Evolutionary conservation across 1,139 yeast genomes (phyloP).

Genomic region (Kodamaea arcana): DNA sequence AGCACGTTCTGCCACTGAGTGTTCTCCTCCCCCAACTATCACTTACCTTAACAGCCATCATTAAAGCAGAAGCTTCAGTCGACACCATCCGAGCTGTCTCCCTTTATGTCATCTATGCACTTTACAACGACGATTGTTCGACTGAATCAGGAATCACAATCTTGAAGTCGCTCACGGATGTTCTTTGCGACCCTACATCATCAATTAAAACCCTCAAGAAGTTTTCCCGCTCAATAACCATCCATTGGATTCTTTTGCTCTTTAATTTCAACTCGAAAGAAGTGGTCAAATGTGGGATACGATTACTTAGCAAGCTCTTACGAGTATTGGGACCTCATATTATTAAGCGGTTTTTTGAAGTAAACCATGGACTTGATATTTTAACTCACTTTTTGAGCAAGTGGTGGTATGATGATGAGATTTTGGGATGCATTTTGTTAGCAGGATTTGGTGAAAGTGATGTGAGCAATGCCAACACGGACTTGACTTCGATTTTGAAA

Average conservation of each 20-base stretch:
- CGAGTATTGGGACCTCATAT: constrained; percentile 44
- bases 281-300: constrained; percentile 45
- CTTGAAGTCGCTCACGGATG: constrained; percentile 28
- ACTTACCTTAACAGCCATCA: constrained; percentile 19
- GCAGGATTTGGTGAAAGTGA: constrained; percentile 38
- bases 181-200: constrained; percentile 28
- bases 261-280: constrained; percentile 37
- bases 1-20: too few relatives aligned
- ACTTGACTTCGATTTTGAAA: constrained; percentile 4
- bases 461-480: not conserved
- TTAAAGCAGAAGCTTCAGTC: constrained; percentile 33
- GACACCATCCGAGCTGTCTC: constrained; percentile 35
- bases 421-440: constrained; percentile 30
- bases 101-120: constrained; percentile 32
- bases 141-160: constrained; percentile 27
- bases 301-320: constrained; percentile 48
- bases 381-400: constrained; percentile 41
- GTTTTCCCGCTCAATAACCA: constrained; percentile 54
- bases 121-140: constrained; percentile 28
- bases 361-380: constrained; percentile 52
- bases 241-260: constrained; percentile 63
- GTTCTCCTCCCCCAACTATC: constrained; percentile 16
- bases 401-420: constrained; percentile 45
- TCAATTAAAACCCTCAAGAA: constrained; percentile 39
- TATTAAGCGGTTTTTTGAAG: constrained; percentile 46